Conservation (phyloP, 2,329 filamentous ascomycete species). For the Hypomyces perniciosus region DNA sequence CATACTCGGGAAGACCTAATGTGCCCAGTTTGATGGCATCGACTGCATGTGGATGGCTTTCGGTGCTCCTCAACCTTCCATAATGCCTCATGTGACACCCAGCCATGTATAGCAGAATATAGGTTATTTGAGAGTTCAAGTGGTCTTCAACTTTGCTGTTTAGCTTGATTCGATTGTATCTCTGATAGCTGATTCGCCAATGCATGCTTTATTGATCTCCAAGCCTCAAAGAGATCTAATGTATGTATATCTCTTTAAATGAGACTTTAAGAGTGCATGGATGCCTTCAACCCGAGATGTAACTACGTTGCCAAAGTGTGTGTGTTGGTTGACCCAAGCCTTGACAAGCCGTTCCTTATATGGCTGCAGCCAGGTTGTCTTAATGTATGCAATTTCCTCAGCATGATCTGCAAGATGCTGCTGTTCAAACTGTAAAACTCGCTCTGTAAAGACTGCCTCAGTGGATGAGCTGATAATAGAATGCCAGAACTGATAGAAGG, state of each 20-base stretch:
- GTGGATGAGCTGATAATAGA: constrained; percentile 14
- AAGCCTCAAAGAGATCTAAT: constrained; percentile 17
- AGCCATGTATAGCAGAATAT: constrained; percentile 14
- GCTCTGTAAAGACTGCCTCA: constrained; percentile 9
- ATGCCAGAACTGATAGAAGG: constrained; percentile 18
- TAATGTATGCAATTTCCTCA: constrained; percentile 18
- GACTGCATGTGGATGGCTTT: constrained; percentile 13
- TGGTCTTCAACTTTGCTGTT: constrained; percentile 12
- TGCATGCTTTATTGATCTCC: constrained; percentile 14
- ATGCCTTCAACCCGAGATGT: not conserved
- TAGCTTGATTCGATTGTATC: constrained; percentile 12
- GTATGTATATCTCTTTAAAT: constrained; percentile 12
- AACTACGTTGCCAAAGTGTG: constrained; percentile 16
- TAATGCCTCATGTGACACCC: constrained; percentile 14
- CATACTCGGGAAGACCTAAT: constrained; percentile 12
- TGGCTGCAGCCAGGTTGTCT: constrained; percentile 13
- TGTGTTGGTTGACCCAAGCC: constrained; percentile 16
- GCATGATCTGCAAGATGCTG: constrained; percentile 13
- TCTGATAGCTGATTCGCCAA: constrained; percentile 16
- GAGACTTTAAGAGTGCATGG: constrained; percentile 8
- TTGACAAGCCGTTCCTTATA: constrained; percentile 20
- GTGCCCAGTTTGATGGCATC: constrained; percentile 12
- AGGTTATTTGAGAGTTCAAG: constrained; percentile 13
- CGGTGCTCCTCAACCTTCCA: constrained; percentile 15
- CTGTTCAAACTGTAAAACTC: constrained; percentile 12